These are phyloP conservation scores for Gloeostereum incarnatum DNA, from an alignment of 768 basidiomycete genomes.

Conservation along the genomic window DNA sequence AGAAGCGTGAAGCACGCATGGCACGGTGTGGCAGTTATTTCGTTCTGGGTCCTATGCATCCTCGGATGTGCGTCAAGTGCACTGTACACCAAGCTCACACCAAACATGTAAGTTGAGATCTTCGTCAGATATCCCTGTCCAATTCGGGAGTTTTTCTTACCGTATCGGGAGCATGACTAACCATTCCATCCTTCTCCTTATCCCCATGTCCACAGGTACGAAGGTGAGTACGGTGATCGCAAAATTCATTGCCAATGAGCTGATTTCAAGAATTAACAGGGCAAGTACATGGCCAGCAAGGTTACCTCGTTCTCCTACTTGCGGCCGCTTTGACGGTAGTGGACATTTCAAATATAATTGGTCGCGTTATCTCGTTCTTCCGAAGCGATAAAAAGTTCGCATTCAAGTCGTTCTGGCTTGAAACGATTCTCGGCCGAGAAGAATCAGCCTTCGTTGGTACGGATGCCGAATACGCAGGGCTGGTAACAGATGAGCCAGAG, in stretches of 20 bases:
- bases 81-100: conserved; percentile 71
- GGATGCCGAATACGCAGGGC: conserved; percentile 47
- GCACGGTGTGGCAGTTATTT: conserved; percentile 45
- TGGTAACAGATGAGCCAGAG: conserved; percentile 46
- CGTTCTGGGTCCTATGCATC: conserved; percentile 51
- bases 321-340: conserved; percentile 34
- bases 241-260: background rate
- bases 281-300: conserved; percentile 51
- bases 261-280: conserved; percentile 14
- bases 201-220: conserved; percentile 41
- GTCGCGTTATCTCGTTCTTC: conserved; percentile 43
- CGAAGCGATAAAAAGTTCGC: conserved; percentile 32
- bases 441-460: conserved; percentile 11
- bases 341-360: conserved; percentile 43
- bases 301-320: conserved; percentile 38
- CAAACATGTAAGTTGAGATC: conserved; percentile 62
- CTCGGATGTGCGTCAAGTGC: conserved; percentile 62
- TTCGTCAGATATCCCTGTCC: conserved; percentile 5
- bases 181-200: no score
- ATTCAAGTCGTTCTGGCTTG: conserved; percentile 43
- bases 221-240: conserved; percentile 24
- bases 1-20: conserved; percentile 67
- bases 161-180: no score
- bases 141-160: conserved; percentile 9
- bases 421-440: conserved; percentile 43